Conservation (phyloP, 805 yeast genomes). For the Metschnikowia anglica region DNA sequence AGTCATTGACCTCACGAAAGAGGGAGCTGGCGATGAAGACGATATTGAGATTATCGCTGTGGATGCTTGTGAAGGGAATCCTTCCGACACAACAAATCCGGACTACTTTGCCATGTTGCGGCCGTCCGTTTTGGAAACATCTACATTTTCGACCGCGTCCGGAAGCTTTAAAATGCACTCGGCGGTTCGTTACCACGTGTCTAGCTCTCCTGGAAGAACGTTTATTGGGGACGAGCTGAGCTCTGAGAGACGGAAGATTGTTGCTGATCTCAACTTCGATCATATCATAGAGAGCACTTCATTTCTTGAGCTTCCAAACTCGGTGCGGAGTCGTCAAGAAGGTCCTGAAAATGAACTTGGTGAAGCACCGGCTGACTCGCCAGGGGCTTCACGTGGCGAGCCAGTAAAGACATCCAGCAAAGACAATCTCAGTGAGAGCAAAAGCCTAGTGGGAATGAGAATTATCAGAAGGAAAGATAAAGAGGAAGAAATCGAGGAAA, state of each 20-base stretch:
- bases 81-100: not conserved
- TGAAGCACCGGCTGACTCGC: too few relatives aligned
- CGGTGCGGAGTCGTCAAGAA: not conserved
- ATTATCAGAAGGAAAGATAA: too few relatives aligned
- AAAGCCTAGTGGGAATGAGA: too few relatives aligned
- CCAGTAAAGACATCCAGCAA: too few relatives aligned
- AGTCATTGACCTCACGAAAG: conserved; percentile 19
- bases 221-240: conserved; percentile 25
- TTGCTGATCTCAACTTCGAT: conserved; percentile 30
- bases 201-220: conserved; percentile 28
- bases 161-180: conserved; percentile 8
- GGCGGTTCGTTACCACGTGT: conserved; percentile 22
- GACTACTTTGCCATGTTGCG: not conserved
- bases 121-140: conserved; percentile 9
- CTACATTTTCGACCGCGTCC: conserved; percentile 2
- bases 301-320: not conserved
- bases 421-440: too few relatives aligned
- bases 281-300: conserved; percentile 27
- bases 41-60: conserved; percentile 17
- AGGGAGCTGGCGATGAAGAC: conserved; percentile 15
- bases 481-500: too few relatives aligned
- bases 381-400: too few relatives aligned
- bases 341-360: not conserved
- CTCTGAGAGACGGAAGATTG: conserved; percentile 29
- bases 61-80: conserved; percentile 13